Base-by-base conservation (phyloP, 2,329 filamentous ascomycete genomes). In the Sarocladiaceae sp. region DNA sequence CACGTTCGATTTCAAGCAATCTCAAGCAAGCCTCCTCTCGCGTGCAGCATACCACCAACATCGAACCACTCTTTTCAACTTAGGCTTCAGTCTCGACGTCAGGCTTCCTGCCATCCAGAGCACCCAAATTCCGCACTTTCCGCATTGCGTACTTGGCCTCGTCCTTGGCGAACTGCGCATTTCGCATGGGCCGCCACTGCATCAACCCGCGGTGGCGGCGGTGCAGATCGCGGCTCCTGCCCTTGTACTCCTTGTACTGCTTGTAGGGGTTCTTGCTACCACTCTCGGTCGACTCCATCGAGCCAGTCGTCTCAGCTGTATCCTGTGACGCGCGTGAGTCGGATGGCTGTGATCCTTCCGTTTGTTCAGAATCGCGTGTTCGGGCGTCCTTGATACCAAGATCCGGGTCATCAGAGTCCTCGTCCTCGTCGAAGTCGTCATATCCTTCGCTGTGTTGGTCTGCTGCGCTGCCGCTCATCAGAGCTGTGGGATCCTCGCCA, bases 111-210 rank as follows among this genome's bases (percentile, higher is more conserved):
- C 91, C 91, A 32, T 81, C 80, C 58, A 97, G 64, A 26, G 82
- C 83, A 9, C 93, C 74, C 59, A 87, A 82, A 56, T 85, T 84
- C 62, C 83, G 85, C 45, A 94, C 66, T 61, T 86, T 87, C 34
- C 82, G 73, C 4, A 89, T 63, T 0, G 86, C 88, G 65, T 83
- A 90, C 55, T 85, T 83, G 1, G 85, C 80, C 69, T 97, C 87
- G 55, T 96, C 76, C 66, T 93, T 95, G 33, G 83, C 90, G 61
- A 96, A 97, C 52, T 82, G 80, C 18, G 80, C 72, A 59, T 95
- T 95, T 32, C 91, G 75, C 60, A 90, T 85, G 0, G 91, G 90
- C 57, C 82, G 86, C 89, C 90, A 97, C 63, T 97, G 91, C 88
- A 96, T 95, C 58, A 95, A 57, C 0, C 91, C 91, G 10, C 90